A percentile compares a stretch with the other conserved stretches of the same genome.
phyloP scores from a whole-genome alignment of 257 asterid species.

The Ballota nigra region DNA sequence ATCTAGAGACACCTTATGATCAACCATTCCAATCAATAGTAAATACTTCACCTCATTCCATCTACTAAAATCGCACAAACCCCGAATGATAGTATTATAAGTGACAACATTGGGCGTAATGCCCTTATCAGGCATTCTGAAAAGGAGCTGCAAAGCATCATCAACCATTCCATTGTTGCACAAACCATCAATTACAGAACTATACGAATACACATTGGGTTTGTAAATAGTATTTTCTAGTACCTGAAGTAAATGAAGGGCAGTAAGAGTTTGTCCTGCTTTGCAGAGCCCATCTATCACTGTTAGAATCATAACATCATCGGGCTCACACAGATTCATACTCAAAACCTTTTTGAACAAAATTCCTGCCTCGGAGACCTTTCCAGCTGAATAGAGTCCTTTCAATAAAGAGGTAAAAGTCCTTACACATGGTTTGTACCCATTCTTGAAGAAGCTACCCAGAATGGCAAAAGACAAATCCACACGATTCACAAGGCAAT shows the following conservation, averaged over 20 bases:
- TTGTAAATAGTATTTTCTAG: background rate
- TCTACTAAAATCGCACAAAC: background rate
- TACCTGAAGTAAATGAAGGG: background rate
- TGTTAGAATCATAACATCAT: slow-evolving; percentile 4
- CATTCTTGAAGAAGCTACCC: background rate
- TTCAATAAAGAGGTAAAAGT: background rate
- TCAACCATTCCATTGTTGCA: slow-evolving; percentile 3
- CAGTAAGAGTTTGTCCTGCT: background rate
- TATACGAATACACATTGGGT: background rate
- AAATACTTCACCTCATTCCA: slow-evolving; percentile 13
- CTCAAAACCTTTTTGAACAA: background rate
- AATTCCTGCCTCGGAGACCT: background rate
- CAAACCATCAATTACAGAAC: slow-evolving; percentile 3
- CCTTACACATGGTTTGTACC: background rate
- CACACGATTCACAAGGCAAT: background rate
- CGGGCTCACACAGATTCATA: background rate
- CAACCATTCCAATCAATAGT: background rate
- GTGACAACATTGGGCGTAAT: background rate
- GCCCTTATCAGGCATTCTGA: background rate
- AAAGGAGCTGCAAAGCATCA: background rate
- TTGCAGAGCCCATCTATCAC: slow-evolving; percentile 13
- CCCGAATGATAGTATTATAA: background rate
- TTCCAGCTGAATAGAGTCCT: slow-evolving; percentile 3
- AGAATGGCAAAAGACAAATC: background rate
- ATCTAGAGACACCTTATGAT: background rate